Base-by-base conservation (phyloP, 345 rosid species). In the Euclidium syriacum region DNA sequence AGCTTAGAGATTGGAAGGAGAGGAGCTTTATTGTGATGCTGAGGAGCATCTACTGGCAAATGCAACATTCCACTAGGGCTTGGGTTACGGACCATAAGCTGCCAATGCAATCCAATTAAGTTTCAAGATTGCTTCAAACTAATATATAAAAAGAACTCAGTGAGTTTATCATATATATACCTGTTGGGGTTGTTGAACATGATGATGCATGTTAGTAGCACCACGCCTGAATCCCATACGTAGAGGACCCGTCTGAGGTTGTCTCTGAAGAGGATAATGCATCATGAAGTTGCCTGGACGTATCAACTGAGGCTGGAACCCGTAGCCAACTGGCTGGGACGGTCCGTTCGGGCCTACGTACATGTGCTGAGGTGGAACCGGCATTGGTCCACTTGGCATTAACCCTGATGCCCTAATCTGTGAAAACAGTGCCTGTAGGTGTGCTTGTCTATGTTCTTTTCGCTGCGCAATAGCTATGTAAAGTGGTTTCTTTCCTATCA, bases 391-490 rank as follows among this genome's bases (percentile, higher is more conserved):
- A 16, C 67, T 29, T n/a, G 51, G 23, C 26, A 36, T 23, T 29
- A 47, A 7, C 15, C 63, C 56, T 7, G 56, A 42, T 34, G 48
- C 46, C 44, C 71, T 44, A 20, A 57, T 33, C 10, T 66, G 64
- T 8, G 64, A 33, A 55, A 66, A 66, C 33, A 66, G 2, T 0
- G 54, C 83, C 88, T 62, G 67, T 7, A 85, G 70, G 64, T 67
- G 71, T 55, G 81, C 83, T 67, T 71, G 77, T 73, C 91, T 85
- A 46, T 85, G 88, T 42, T 81, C 91, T 67, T 73, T 85, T 67
- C 86, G 84, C 51, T 85, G 88, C 17, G 91, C 91, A 17, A 83
- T 64, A 65, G 88, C 86, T 47, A 85, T 82, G 69, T 81, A 85
- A 6, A 85, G 72, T 44, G 91, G 88, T 44, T 85, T 83, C 58